Conservation (phyloP, 2,329 filamentous ascomycete species). For the Fusarium verrucosum region DNA sequence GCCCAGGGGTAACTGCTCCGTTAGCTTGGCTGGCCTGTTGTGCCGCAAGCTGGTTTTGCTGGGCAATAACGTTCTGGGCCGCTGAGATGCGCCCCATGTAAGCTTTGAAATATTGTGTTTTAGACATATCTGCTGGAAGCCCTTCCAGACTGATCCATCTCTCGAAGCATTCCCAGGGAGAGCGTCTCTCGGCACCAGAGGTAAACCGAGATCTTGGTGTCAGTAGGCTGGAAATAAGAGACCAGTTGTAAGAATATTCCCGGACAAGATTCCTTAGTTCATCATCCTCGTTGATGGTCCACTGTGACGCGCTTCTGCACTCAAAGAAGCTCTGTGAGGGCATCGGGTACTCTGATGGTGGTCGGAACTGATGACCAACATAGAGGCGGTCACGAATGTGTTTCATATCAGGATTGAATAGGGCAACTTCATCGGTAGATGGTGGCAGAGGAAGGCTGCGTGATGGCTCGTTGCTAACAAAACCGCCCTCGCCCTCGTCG, state of each 20-base stretch:
- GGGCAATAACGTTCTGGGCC: constrained; percentile 64
- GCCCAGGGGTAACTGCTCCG: constrained; percentile 52
- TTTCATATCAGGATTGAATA: constrained; percentile 92
- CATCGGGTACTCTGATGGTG: constrained; percentile 91
- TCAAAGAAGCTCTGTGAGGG: constrained; percentile 92
- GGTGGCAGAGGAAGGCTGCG: constrained; percentile 66
- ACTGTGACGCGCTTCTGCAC: constrained; percentile 84
- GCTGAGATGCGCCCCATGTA: constrained; percentile 69
- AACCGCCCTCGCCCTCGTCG: constrained; percentile 65
- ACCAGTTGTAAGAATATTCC: constrained; percentile 98
- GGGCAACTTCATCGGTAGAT: constrained; percentile 78
- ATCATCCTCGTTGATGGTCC: constrained; percentile 90
- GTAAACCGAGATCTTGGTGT: constrained; percentile 77
- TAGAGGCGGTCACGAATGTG: constrained; percentile 89
- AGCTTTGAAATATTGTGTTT: constrained; percentile 91
- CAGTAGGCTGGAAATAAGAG: constrained; percentile 85
- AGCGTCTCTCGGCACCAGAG: constrained; percentile 89
- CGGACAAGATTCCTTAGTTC: constrained; percentile 85
- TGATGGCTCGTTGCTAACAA: constrained; percentile 62
- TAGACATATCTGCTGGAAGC: constrained; percentile 89
- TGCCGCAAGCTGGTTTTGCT: constrained; percentile 61
- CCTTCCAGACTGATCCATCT: constrained; percentile 94
- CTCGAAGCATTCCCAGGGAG: constrained; percentile 98
- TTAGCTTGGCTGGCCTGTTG: constrained; percentile 60
- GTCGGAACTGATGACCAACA: constrained; percentile 90